phyloP scores from a whole-genome alignment of 1,284 basidiomycete genomes.

The Ceratobasidium sp. region DNA sequence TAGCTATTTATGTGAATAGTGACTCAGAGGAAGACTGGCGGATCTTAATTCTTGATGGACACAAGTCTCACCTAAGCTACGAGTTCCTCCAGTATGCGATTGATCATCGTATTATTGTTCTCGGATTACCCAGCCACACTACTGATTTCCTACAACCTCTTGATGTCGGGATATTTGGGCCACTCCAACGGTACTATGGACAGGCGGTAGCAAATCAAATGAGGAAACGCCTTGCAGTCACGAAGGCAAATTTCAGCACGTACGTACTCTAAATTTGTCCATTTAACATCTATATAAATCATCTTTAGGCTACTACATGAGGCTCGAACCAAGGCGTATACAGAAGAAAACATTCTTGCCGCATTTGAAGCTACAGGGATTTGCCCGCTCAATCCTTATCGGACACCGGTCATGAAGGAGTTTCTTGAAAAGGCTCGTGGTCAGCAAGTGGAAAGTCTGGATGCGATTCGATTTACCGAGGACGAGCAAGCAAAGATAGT shows the following conservation, averaged over 20 bases:
- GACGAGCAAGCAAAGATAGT: not conserved
- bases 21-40: conserved; percentile 13
- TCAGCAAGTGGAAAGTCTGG: not conserved
- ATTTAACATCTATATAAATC: not conserved
- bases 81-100: conserved; percentile 53
- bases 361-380: conserved; percentile 55
- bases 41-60: conserved; percentile 43
- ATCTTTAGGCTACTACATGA: conserved; percentile 53
- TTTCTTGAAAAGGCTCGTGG: conserved; percentile 6
- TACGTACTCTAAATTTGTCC: not conserved
- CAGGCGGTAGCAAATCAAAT: conserved; percentile 24
- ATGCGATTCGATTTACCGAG: not conserved
- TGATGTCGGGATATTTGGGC: conserved; percentile 60
- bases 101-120: conserved; percentile 55
- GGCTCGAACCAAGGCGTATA: conserved; percentile 51
- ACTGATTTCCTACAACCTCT: conserved; percentile 61
- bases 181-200: conserved; percentile 48
- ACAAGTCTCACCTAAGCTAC: conserved; percentile 36
- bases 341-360: conserved; percentile 51
- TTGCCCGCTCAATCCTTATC: conserved; percentile 51
- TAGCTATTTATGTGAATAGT: not conserved
- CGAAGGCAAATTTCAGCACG: conserved; percentile 49
- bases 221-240: conserved; percentile 46
- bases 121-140: conserved; percentile 60
- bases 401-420: conserved; percentile 13